Evolutionary conservation across 202 grass and related monocot species (phyloP).

Genomic region (Hordeum pubiflorum): DNA sequence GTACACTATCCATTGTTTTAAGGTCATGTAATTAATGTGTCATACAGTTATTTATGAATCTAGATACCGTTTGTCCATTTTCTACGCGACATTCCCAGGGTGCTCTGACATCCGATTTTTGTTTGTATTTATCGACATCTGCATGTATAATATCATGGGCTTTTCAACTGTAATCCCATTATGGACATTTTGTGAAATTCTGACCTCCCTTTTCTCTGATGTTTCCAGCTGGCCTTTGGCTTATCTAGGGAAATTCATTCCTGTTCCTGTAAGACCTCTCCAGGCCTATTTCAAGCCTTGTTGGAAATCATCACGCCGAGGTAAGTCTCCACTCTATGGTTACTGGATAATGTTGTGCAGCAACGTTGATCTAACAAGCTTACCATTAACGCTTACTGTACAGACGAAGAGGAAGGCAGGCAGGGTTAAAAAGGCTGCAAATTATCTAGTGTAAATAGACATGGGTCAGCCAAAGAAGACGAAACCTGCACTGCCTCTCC

Average conservation of each 20-base stretch:
- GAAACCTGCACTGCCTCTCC: background rate
- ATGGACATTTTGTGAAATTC: background rate
- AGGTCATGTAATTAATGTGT: background rate
- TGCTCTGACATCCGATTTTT: background rate
- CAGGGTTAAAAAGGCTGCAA: constrained; percentile 6
- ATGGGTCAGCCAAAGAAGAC: background rate
- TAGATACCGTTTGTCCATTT: background rate
- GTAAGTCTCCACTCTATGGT: constrained; percentile 15
- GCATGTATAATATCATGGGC: background rate
- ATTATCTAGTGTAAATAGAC: constrained; percentile 27
- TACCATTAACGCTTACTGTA: background rate
- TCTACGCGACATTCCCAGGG: background rate
- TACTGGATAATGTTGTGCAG: background rate
- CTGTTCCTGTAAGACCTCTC: constrained; percentile 69
- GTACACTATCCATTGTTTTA: background rate
- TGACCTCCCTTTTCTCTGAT: constrained; percentile 3
- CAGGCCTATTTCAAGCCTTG: constrained; percentile 43
- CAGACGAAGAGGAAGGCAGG: constrained; percentile 41
- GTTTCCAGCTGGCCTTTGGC: constrained; percentile 82
- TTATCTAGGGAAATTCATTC: constrained; percentile 73
- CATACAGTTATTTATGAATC: background rate
- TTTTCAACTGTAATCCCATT: background rate
- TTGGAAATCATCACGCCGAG: constrained; percentile 37
- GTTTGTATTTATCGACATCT: background rate
- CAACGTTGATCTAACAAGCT: background rate